These are phyloP conservation scores for Neopestalotiopsis sp. DNA, from an alignment of 2,329 filamentous ascomycete species.

Conservation along the genomic window DNA sequence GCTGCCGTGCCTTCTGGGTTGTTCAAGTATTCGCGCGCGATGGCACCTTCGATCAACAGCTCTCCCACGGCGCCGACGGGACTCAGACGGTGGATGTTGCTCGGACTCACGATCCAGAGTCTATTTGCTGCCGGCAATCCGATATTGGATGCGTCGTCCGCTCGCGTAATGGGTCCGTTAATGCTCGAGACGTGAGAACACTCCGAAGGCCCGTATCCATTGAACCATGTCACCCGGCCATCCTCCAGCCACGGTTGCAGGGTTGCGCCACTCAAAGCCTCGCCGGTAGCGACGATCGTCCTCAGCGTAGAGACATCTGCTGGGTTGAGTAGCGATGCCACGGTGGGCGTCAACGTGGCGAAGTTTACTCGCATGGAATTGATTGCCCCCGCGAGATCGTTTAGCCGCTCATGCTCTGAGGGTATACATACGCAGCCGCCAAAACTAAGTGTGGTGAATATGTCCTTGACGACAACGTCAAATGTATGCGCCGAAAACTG, in stretches of 20 bases:
- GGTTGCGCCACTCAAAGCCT: constrained; percentile 18
- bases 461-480: constrained; percentile 93
- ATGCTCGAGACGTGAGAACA: constrained; percentile 40
- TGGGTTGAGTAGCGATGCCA: constrained; percentile 9
- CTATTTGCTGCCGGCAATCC: constrained; percentile 27
- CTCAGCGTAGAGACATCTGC: constrained; percentile 3
- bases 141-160: constrained; percentile 1
- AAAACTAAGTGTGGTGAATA: constrained; percentile 49
- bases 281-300: background rate
- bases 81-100: constrained; percentile 15
- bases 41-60: constrained; percentile 77
- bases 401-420: constrained; percentile 40
- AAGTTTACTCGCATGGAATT: constrained; percentile 4
- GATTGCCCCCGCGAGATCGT: background rate
- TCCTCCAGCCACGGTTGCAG: constrained; percentile 35
- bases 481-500: constrained; percentile 94
- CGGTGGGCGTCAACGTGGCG: constrained; percentile 4
- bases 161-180: background rate
- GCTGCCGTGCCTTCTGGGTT: constrained; percentile 74
- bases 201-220: constrained; percentile 44
- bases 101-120: constrained; percentile 23
- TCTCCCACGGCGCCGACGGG: constrained; percentile 73
- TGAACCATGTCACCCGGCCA: constrained; percentile 29
- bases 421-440: constrained; percentile 46
- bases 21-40: constrained; percentile 84